Base-by-base conservation (phyloP, 140 eudicot genomes). In the Cichorium intybus region DNA sequence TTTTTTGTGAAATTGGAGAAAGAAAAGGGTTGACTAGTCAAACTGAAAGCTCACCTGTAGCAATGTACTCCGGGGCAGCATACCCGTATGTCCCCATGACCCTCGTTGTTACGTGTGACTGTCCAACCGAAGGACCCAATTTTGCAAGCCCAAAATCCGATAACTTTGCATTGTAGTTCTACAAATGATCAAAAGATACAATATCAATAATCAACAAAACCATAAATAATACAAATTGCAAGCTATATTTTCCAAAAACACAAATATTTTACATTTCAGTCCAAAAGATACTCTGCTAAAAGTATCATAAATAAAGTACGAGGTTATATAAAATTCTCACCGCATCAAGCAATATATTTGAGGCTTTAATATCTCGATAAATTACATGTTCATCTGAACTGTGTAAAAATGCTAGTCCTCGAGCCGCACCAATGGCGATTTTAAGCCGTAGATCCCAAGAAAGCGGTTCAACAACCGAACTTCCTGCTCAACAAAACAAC, bases 11-110 rank as follows among this genome's bases (percentile, higher is more conserved):
- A n/a, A n/a, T n/a, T n/a, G n/a, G n/a, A n/a, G n/a, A n/a, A n/a
- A n/a, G n/a, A n/a, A n/a, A n/a, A n/a, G n/a, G n/a, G n/a, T n/a
- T n/a, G n/a, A n/a, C n/a, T n/a, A n/a, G 24, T 64, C 14, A 16
- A 66, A 63, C n/a, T 26, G 64, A 62, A 72, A 29, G 17, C 58
- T 69, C 66, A 92, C 98, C 98, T 65, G 98, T 92, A 45, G 95
- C 95, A 53, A 92, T 68, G 71, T 91, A 91, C 74, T 91, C 98
- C 6, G 98, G 98, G 53, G 98, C 98, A 57, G 98, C 98, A 81
- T 92, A 92, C 17, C 98, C 98, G 27, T 80, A 73, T 7, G 98
- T 87, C 66, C 98, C 98, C 89, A 92, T 87, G 26, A 92, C 29
- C 70, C 95, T 76, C 24, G 98, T 92, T 43, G 98, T 82, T 28